Base-by-base conservation (phyloP, 2,329 filamentous ascomycete genomes). In the Teratosphaeria gauchensis region DNA sequence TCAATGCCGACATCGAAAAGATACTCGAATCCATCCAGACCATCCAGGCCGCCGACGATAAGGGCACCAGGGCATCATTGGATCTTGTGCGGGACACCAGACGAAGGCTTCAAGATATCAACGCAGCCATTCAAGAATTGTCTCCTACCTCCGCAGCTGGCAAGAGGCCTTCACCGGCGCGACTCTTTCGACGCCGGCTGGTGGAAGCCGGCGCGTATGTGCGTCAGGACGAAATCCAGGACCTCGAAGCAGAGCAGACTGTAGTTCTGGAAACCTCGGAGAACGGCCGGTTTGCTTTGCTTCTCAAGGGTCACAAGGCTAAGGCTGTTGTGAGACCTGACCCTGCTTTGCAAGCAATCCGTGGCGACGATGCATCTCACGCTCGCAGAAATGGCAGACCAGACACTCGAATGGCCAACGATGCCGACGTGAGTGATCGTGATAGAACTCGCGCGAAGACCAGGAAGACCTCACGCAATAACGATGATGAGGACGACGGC, bases 401-500 rank as follows among this genome's bases (percentile, higher is more conserved):
- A 48, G 42, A 48, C n/a, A 4, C 5, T 48, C 6, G 5, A 8
- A n/a, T 19, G n/a, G 19, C n/a, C 19, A 8, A 19, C n/a, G 42
- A 19, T 48, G 42, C 19, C n/a, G 42, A 48, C 42, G n/a, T 19
- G 4, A 48, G 16, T 8, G 42, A 48, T n/a, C n/a, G 19, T 19
- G 42, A 19, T 6, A 21, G 19, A 19, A 4, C 42, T 8, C n/a
- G 42, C n/a, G 21, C 42, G n/a, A 48, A 21, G 42, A 21, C 5
- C 16, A n/a, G 2, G 16, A 21, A 6, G 5, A 16, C 5, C 42
- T 48, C 16, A 3, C 42, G 42, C 42, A 48, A 48, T 4, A 11
- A 48, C 6, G 42, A 19, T 8, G 59, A 61, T 14, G 58, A 61
- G 24, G 64, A 66, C 16, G 52, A 72, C 64, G 59, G 69, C 9